A percentile compares a stretch with the other conserved stretches of the same genome.
phyloP scores from a whole-genome alignment of 495 filamentous ascomycete genomes.

The Penicillium turbatum region DNA sequence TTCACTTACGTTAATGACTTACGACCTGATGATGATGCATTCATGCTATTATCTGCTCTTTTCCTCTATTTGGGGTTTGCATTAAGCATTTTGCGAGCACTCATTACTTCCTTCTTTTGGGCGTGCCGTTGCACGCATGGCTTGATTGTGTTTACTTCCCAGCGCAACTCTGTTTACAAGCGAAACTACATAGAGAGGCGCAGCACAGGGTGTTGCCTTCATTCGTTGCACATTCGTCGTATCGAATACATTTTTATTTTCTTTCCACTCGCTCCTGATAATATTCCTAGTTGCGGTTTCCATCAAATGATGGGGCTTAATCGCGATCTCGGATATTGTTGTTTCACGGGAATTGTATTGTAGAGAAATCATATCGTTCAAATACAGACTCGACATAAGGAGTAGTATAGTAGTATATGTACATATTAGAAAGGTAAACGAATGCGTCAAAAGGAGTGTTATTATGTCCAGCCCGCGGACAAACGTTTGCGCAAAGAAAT shows the following conservation, averaged over 20 bases:
- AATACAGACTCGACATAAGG: not conserved
- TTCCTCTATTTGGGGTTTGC: not conserved
- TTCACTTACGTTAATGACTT: slow-evolving; percentile 11
- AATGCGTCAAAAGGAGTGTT: not conserved
- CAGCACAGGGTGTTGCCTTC: not conserved
- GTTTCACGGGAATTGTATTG: too few relatives aligned
- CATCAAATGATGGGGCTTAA: too few relatives aligned
- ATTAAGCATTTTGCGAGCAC: not conserved
- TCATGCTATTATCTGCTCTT: not conserved
- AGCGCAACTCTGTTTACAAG: not conserved
- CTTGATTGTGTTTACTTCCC: not conserved
- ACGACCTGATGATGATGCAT: slow-evolving; percentile 15
- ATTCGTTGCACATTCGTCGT: not conserved
- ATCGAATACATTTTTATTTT: not conserved
- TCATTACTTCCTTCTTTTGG: not conserved
- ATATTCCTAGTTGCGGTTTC: too few relatives aligned
- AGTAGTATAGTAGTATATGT: not conserved
- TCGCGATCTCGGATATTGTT: too few relatives aligned
- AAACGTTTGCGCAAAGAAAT: not conserved
- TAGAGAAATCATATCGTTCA: too few relatives aligned
- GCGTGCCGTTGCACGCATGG: not conserved
- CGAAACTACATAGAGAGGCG: not conserved
- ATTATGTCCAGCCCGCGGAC: not conserved
- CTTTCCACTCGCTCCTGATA: too few relatives aligned
- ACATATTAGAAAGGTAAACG: not conserved